Conservation (phyloP, 2,329 filamentous ascomycete species). For the Ascochyta fabae region DNA sequence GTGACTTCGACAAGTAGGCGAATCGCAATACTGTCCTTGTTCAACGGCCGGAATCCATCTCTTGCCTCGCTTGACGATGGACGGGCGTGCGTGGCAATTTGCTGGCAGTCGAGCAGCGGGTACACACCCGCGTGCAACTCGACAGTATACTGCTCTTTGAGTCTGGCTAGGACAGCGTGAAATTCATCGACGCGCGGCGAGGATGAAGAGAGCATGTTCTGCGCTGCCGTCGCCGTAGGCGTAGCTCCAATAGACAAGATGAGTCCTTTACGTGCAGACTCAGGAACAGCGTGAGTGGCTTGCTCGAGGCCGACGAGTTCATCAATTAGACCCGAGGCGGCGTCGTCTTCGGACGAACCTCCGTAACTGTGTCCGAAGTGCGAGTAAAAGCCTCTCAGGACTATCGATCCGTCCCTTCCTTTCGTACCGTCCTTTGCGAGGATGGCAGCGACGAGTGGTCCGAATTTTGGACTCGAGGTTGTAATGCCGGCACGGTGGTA, state of each 20-base stretch:
- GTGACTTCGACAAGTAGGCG: constrained; percentile 75
- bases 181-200: constrained; percentile 51
- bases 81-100: constrained; percentile 73
- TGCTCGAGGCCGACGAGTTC: constrained; percentile 65
- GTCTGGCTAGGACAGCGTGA: constrained; percentile 48
- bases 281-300: constrained; percentile 53
- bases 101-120: constrained; percentile 77
- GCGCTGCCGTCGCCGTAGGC: constrained; percentile 72
- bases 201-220: constrained; percentile 59
- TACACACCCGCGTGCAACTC: constrained; percentile 82
- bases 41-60: constrained; percentile 47
- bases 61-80: constrained; percentile 37
- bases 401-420: constrained; percentile 12
- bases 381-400: constrained; percentile 72
- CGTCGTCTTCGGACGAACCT: constrained; percentile 61
- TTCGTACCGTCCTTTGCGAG: constrained; percentile 28
- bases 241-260: constrained; percentile 77
- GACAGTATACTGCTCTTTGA: constrained; percentile 51
- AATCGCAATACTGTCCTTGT: constrained; percentile 66
- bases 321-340: constrained; percentile 63
- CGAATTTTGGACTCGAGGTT: constrained; percentile 57
- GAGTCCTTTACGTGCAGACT: constrained; percentile 42
- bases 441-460: constrained; percentile 57
- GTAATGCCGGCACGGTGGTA: constrained; percentile 72
- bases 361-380: constrained; percentile 77